These are phyloP conservation scores for Xylaria arbuscula DNA, from an alignment of 2,329 filamentous ascomycete species.

Conservation along the genomic window DNA sequence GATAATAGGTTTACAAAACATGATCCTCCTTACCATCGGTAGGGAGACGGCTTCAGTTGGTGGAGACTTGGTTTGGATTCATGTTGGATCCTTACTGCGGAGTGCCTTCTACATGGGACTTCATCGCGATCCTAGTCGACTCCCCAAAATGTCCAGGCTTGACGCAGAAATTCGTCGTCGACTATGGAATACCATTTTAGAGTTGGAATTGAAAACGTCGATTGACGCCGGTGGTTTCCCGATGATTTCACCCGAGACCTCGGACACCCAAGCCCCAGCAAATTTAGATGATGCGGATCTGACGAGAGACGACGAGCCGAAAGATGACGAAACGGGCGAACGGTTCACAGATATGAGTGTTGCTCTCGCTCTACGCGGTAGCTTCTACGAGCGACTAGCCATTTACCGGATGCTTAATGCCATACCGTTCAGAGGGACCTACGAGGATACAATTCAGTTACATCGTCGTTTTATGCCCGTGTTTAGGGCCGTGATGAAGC, in stretches of 20 bases:
- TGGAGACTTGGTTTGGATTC: slow-evolving; percentile 64
- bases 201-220: slow-evolving; percentile 64
- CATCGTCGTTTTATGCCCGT: slow-evolving; percentile 56
- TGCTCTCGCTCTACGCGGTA: slow-evolving; percentile 59
- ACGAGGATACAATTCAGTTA: slow-evolving; percentile 58
- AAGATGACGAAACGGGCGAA: slow-evolving; percentile 28
- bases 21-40: slow-evolving; percentile 63
- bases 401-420: slow-evolving; percentile 59
- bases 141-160: slow-evolving; percentile 60
- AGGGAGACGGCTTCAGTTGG: slow-evolving; percentile 60
- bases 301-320: slow-evolving; percentile 53
- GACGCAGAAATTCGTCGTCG: slow-evolving; percentile 65
- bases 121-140: slow-evolving; percentile 65
- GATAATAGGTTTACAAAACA: slow-evolving; percentile 62
- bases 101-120: slow-evolving; percentile 68
- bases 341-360: slow-evolving; percentile 62
- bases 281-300: slow-evolving; percentile 66
- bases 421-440: slow-evolving; percentile 52
- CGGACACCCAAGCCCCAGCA: slow-evolving; percentile 61
- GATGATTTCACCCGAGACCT: slow-evolving; percentile 59
- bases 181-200: slow-evolving; percentile 67
- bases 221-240: slow-evolving; percentile 64
- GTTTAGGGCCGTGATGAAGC: slow-evolving; percentile 56
- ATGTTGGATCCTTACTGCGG: slow-evolving; percentile 62
- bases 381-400: slow-evolving; percentile 57